Evolutionary conservation across 768 basidiomycete species (phyloP), one percentile per base, ranked within the genome.

Genomic region (Kwoniella europaea): DNA sequence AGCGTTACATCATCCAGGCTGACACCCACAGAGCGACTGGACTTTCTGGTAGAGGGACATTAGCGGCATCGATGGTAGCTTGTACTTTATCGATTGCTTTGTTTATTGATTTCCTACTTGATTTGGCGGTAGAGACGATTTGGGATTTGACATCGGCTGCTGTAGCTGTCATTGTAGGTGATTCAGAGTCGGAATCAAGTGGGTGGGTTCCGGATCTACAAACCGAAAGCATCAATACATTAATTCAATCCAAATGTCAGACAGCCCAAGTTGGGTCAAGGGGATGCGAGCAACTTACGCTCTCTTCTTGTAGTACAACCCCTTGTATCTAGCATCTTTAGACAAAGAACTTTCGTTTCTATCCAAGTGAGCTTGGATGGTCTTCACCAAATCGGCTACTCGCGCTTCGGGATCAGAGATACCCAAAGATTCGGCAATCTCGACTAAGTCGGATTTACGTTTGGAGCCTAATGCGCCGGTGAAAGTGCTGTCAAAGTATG

Each of bases 371-470:
- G 29, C 43, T 42, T 79, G 75, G 63, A 82, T 78, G 43, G 18
- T 63, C 67, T 76, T 74, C 65, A 75, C 67, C 55, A 81, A 41
- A 16, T 80, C 78, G 24, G 68, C 60, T 4, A 78, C 62, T 44
- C 64, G 73, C 1, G 60, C 72, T 13, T 75, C 72, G 16, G 71
- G 54, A 15, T 75, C 72, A 18, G 55, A 22, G 13, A 80, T 24
- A 15, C 73, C 74, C 16, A 80, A 65, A 2, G 75, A 72, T 54
- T 75, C 56, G 29, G 79, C 77, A 62, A 80, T 80, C 61, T 80
- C 79, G 15, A 71, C 69, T 16, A 80, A 69, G 27, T 80, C 79
- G 24, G 71, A 56, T 56, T 76, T 74, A n/a, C 76, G 77, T 65
- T 78, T 78, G 29, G 35, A 57, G n/a, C 52, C 20, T 22, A 80